Conservation (phyloP, 2,329 filamentous ascomycete genomes). For the Chrysosporium queenslandicum region DNA sequence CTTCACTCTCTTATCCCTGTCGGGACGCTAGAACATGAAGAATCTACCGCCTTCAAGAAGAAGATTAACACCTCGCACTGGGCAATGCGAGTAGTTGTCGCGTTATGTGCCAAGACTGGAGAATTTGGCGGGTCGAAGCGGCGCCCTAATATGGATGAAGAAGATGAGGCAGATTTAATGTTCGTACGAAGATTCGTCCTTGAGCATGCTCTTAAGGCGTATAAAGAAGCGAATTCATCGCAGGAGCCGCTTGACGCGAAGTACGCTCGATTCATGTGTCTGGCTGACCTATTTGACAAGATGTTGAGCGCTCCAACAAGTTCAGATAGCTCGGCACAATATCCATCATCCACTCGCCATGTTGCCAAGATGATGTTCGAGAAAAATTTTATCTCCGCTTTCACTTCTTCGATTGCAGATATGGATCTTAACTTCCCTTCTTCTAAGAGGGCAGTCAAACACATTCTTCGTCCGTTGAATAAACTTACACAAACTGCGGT, state of each 20-base stretch:
- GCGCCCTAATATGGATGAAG: constrained; percentile 39
- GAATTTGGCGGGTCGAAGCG: constrained; percentile 54
- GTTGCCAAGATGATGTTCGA: constrained; percentile 95
- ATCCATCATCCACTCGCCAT: constrained; percentile 60
- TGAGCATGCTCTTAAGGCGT: constrained; percentile 83
- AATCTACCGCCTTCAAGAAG: constrained; percentile 72
- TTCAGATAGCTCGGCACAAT: constrained; percentile 41
- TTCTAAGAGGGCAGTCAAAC: constrained; percentile 89
- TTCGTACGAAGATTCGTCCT: constrained; percentile 93
- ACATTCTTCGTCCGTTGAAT: constrained; percentile 82
- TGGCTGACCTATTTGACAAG: constrained; percentile 84
- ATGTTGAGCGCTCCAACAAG: constrained; percentile 77
- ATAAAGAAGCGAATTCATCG: constrained; percentile 73
- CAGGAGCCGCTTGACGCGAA: constrained; percentile 72
- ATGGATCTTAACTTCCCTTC: constrained; percentile 91
- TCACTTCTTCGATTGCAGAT: constrained; percentile 88
- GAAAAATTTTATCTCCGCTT: constrained; percentile 81
- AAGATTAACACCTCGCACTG: constrained; percentile 72
- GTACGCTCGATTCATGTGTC: constrained; percentile 75
- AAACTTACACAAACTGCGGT: constrained; percentile 80
- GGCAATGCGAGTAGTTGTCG: constrained; percentile 76
- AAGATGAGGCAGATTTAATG: constrained; percentile 48
- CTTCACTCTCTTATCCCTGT: constrained; percentile 66
- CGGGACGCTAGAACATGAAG: constrained; percentile 57
- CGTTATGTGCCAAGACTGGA: constrained; percentile 76